A percentile compares a stretch with the other conserved stretches of the same genome.
Evolutionary conservation across 441 rosid genomes (phyloP).

Genomic region (Pelargonium fulgidum): DNA sequence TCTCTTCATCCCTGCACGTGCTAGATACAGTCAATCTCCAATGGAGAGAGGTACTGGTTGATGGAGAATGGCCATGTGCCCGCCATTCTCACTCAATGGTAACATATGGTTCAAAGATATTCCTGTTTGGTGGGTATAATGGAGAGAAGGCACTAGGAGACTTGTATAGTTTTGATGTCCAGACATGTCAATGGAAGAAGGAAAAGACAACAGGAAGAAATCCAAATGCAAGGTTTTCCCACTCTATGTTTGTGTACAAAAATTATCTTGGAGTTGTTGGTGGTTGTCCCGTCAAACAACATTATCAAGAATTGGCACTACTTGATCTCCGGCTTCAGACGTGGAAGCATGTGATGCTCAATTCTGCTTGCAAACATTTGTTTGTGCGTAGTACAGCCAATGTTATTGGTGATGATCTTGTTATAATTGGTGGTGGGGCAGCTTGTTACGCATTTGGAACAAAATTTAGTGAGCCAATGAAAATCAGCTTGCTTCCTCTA

Average conservation of each 20-base stretch:
- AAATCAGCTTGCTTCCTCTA: constrained; percentile 50
- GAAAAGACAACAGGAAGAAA: constrained; percentile 61
- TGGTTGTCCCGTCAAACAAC: constrained; percentile 81
- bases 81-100: constrained; percentile 93
- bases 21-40: constrained; percentile 46
- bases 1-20: constrained; percentile 51
- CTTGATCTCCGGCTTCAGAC: constrained; percentile 44
- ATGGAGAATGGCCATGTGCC: constrained; percentile 64
- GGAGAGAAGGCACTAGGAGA: constrained; percentile 75
- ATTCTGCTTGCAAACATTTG: constrained; percentile 54
- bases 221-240: constrained; percentile 85
- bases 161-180: constrained; percentile 67
- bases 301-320: constrained; percentile 63
- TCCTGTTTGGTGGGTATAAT: constrained; percentile 74
- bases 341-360: constrained; percentile 65
- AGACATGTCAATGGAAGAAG: constrained; percentile 51
- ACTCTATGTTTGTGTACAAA: constrained; percentile 72
- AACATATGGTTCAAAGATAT: constrained; percentile 49
- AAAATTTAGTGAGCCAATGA: constrained; percentile 74
- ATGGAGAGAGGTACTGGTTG: constrained; percentile 55
- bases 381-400: constrained; percentile 70
- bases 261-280: constrained; percentile 68
- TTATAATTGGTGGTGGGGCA: constrained; percentile 87
- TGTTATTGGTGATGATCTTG: constrained; percentile 62
- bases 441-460: constrained; percentile 98